A percentile compares a stretch with the other conserved stretches of the same genome.
These are phyloP conservation scores for Smittium culicis DNA, from an alignment of 371 early-diverging fungal species.

Conservation along the genomic window DNA sequence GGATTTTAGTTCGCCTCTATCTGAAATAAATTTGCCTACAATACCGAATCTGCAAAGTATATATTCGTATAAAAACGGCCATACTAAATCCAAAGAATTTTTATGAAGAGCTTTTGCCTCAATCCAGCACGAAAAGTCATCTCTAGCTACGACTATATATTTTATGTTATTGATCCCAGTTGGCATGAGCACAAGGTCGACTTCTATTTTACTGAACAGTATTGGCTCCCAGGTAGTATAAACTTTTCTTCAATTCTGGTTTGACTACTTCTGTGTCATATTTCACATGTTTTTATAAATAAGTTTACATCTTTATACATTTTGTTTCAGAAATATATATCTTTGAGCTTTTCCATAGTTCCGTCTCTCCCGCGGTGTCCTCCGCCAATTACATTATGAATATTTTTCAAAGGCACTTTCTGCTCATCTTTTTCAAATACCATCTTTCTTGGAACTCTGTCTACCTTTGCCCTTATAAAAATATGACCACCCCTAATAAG, in stretches of 20 bases:
- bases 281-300: conserved; percentile 8
- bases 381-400: conserved; percentile 10
- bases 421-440: conserved; percentile 1
- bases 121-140: conserved; percentile 16
- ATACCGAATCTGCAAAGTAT: conserved; percentile 12
- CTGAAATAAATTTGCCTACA: conserved; percentile 12
- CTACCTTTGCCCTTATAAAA: conserved; percentile 1
- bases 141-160: conserved; percentile 14
- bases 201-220: conserved; percentile 9
- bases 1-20: conserved; percentile 14
- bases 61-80: conserved; percentile 13
- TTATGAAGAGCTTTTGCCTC: conserved; percentile 14
- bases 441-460: conserved; percentile 5
- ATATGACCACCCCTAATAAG: conserved; percentile 6
- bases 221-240: conserved; percentile 1
- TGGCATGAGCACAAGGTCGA: conserved; percentile 12
- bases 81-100: conserved; percentile 4
- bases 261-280: background rate
- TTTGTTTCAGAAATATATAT: conserved; percentile 11
- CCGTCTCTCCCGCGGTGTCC: conserved; percentile 14
- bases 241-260: background rate
- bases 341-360: background rate
- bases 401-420: background rate
- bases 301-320: background rate
- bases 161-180: background rate